These are phyloP conservation scores for Stipa capillata DNA, from an alignment of 176 grass and related monocot genomes.

Conservation along the genomic window DNA sequence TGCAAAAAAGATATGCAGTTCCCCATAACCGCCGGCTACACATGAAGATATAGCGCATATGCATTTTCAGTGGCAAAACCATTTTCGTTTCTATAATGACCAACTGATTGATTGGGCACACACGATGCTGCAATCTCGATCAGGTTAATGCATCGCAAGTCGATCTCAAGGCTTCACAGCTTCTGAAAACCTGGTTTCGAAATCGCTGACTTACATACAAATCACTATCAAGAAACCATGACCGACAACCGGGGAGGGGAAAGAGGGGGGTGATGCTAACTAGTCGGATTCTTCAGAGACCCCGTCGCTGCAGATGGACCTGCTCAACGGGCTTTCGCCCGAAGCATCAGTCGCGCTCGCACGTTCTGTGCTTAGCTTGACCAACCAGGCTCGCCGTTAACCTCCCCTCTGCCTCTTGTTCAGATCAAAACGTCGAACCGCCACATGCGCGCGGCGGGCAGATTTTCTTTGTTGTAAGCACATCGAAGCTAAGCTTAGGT, in stretches of 20 bases:
- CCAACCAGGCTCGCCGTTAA: conserved; percentile 3
- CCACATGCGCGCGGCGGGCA: conserved; percentile 15
- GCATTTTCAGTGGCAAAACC: not conserved
- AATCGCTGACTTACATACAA: too few relatives aligned
- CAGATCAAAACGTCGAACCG: not conserved
- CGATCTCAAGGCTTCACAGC: not conserved
- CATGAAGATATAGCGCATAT: not conserved
- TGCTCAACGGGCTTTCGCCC: not conserved
- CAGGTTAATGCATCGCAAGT: not conserved
- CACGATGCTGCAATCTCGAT: not conserved
- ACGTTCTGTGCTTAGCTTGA: not conserved
- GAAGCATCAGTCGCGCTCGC: not conserved
- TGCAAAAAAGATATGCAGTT: not conserved
- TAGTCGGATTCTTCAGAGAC: too few relatives aligned
- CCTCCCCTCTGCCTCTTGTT: not conserved
- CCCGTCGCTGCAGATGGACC: not conserved
- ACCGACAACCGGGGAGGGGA: not conserved
- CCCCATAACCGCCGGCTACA: not conserved
- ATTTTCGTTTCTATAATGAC: not conserved
- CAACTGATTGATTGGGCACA: not conserved
- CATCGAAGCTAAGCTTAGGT: not conserved
- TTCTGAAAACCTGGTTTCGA: not conserved
- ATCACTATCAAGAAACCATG: too few relatives aligned
- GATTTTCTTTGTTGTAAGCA: not conserved
- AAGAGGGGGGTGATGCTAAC: too few relatives aligned